phyloP scores from a whole-genome alignment of 345 rosid genomes.

The Hypericum perforatum region DNA sequence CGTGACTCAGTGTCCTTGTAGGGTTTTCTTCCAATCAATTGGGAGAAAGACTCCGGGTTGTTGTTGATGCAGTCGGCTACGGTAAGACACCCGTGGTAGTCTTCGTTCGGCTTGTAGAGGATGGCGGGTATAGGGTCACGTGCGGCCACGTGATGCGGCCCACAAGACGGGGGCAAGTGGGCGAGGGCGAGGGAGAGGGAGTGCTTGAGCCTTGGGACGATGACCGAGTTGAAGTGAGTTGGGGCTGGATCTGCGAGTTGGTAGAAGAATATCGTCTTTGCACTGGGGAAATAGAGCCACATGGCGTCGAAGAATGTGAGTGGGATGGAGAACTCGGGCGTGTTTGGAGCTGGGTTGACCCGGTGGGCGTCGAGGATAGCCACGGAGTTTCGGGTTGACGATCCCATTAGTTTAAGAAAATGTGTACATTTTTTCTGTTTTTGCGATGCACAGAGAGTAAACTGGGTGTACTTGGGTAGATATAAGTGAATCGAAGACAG shows the following conservation, averaged over 20 bases:
- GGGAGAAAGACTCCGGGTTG: neutral
- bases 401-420: too few species aligned
- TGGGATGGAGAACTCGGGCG: constrained; percentile 7
- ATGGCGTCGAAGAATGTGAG: constrained; percentile 17
- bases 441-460: too few species aligned
- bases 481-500: too few species aligned
- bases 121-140: neutral
- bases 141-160: constrained; percentile 11
- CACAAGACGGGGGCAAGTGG: constrained; percentile 12
- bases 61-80: constrained; percentile 7
- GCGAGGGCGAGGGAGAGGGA: constrained; percentile 13
- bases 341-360: neutral
- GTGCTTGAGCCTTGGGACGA: constrained; percentile 10
- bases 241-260: neutral
- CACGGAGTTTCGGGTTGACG: too few species aligned
- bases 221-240: neutral
- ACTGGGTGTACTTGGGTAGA: too few species aligned
- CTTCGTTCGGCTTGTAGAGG: constrained; percentile 2
- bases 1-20: neutral
- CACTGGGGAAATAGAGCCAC: constrained; percentile 8
- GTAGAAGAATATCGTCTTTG: constrained; percentile 14
- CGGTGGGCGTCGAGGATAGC: constrained; percentile 5
- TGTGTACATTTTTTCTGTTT: too few species aligned
- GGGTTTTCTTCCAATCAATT: neutral
- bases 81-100: neutral